Base-by-base conservation (phyloP, 495 filamentous ascomycete genomes). In the Rusavskia elegans region DNA sequence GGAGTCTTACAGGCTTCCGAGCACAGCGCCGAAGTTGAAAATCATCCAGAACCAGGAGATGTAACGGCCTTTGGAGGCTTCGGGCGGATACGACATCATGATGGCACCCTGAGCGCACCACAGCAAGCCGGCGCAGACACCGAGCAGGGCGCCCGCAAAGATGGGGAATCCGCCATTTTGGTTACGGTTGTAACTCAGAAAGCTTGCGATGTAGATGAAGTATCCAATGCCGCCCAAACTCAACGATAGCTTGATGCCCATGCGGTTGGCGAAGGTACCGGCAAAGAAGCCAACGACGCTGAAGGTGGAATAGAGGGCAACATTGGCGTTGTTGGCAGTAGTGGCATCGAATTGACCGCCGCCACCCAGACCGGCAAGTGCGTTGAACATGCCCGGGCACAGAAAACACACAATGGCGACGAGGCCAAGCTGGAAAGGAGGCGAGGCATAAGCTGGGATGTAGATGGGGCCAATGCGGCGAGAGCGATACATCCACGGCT, bases 381-480 rank as follows among this genome's bases (percentile, higher is more conserved):
- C 85, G 62, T 90, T 92, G 71, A 84, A 90, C 77, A 78, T 79
- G 63, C 64, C 84, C 14, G 87, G 86, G 61, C 86, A 90, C 55
- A 92, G 63, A 73, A 92, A 90, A 64, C 87, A 93, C 41, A 89
- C 85, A 48, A 74, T 69, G 44, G 70, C 63, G 29, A 74, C 68
- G 53, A 74, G 61, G 29, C 62, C 61, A 30, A 74, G 58, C 61
- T 74, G 71, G 45, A 68, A 61, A 55, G 73, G 74, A n/a, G 85
- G 85, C 42, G 82, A 87, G 56, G 84, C 84, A 65, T 83, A 89
- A 76, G 79, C 86, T 36, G 74, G 69, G 10, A 80, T 51, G 45
- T 68, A 72, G 46, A 58, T 68, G 38, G 57, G 60, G 36, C 69
- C 72, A 49, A 83, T 25, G 32, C 61, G 66, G 39, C 78, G 51